Conservation (phyloP, 768 basidiomycete species). For the Baorangia bicolor region DNA sequence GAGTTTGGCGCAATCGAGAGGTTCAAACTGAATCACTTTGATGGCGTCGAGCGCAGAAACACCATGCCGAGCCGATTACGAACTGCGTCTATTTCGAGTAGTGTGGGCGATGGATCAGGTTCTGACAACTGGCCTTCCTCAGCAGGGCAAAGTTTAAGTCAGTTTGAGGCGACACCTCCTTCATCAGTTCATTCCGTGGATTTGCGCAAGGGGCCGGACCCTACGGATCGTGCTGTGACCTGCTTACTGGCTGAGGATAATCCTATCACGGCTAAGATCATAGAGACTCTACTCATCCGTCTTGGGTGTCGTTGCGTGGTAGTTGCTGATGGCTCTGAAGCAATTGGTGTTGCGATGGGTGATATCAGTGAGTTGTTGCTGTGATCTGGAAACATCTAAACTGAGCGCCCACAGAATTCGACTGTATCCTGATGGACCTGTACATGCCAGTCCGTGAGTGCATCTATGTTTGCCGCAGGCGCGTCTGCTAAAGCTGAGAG, state of each 20-base stretch:
- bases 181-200: conserved; percentile 88
- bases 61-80: conserved; percentile 87
- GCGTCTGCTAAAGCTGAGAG: conserved; percentile 8
- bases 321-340: conserved; percentile 95
- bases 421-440: conserved; percentile 93
- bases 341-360: conserved; percentile 95
- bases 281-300: conserved; percentile 90
- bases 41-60: conserved; percentile 71
- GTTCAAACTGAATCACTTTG: conserved; percentile 81
- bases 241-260: conserved; percentile 96
- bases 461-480: not conserved
- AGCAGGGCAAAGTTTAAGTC: conserved; percentile 49
- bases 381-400: not conserved
- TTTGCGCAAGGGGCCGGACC: conserved; percentile 71
- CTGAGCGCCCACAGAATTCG: conserved; percentile 65
- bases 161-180: conserved; percentile 66
- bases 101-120: conserved; percentile 73
- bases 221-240: conserved; percentile 86
- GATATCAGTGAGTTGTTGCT: conserved; percentile 78
- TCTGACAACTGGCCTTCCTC: conserved; percentile 73
- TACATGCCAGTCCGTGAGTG: conserved; percentile 90
- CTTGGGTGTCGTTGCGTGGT: conserved; percentile 95
- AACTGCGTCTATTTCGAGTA: conserved; percentile 84
- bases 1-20: conserved; percentile 86
- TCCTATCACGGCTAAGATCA: conserved; percentile 96